Evolutionary conservation across 139 green algal species (phyloP), one percentile per base, ranked within the genome.

Genomic region (Pseudopediastrum boryanum): DNA sequence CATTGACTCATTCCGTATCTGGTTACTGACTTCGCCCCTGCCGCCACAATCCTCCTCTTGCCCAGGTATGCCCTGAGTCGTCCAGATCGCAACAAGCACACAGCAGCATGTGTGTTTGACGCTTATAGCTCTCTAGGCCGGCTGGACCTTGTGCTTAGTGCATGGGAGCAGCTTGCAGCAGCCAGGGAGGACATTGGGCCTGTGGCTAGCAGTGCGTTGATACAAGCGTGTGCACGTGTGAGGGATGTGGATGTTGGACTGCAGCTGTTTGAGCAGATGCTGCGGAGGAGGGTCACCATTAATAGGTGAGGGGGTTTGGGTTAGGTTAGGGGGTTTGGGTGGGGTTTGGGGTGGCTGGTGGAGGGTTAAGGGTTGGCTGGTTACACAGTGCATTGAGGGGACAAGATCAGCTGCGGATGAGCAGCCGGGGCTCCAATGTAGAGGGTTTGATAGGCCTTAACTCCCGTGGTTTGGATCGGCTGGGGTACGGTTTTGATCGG

Each of bases 101-200:
- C 77, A 4, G 83, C 54, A 63, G 77, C 54, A 3, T 39, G 65
- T 8, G 64, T 79, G 13, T 86, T 86, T 46, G 31, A 52, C 33
- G 64, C 38, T 1, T 52, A 76, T 35, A 35, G 59, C 23, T 2
- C 38, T 25, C 58, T 51, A 16, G 66, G 61, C n/a, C 58, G 73
- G 31, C 21, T 69, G 36, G 64, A 50, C 50, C 44, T 84, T 39
- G 83, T 54, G 1, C 39, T 87, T 50, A 33, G 33, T 16, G 68
- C 77, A 0, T 87, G 81, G 72, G 44, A 81, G 33, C 46, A 72
- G 56, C 67, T 72, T 29, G 36, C 19, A 16, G 73, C 39, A 33
- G 19, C 31, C 3, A 74, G 83, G 25, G 48, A 77, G 10, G 83
- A 87, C 78, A 69, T 87, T 31, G 83, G 83, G 12, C 78, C 83